These are phyloP conservation scores for Akebia trifoliata DNA, from an alignment of 164 flowering plant genomes.

Conservation along the genomic window DNA sequence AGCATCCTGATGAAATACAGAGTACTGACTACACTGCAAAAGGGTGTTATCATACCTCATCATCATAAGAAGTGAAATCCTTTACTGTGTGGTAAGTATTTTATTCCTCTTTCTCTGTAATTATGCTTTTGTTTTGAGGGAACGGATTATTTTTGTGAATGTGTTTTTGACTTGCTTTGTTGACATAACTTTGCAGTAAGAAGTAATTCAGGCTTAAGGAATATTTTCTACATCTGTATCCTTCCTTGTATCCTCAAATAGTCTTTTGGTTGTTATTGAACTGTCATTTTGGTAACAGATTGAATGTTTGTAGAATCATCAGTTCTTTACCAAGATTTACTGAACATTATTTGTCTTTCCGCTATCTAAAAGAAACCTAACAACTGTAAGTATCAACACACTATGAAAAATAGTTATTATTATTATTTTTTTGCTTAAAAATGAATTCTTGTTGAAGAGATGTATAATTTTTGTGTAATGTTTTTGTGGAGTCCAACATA, in stretches of 20 bases:
- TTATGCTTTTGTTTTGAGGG: slow-evolving; percentile 3
- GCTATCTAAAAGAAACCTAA: background rate
- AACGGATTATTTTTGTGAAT: slow-evolving; percentile 12
- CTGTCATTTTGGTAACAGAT: background rate
- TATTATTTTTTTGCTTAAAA: background rate
- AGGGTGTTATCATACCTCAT: slow-evolving; percentile 2
- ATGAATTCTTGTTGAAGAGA: background rate
- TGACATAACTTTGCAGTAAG: slow-evolving; percentile 55
- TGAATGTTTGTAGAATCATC: background rate
- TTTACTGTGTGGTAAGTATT: slow-evolving; percentile 25
- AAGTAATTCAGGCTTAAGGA: slow-evolving; percentile 55
- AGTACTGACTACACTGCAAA: slow-evolving; percentile 3
- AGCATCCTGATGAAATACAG: slow-evolving; percentile 8
- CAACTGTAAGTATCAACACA: no score
- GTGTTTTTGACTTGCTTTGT: slow-evolving; percentile 28
- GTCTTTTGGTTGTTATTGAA: slow-evolving; percentile 7
- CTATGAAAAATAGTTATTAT: no score
- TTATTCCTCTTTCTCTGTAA: background rate
- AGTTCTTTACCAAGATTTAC: no score
- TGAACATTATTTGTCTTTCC: background rate
- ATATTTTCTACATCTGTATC: slow-evolving; percentile 58
- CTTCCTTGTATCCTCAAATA: slow-evolving; percentile 79
- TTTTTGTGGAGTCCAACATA: background rate
- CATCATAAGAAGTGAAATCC: slow-evolving; percentile 7
- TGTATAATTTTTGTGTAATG: background rate